A percentile compares a stretch with the other conserved stretches of the same genome.
Evolutionary conservation across 495 filamentous ascomycete species (phyloP).

Genomic region (Aspergillus baeticus): DNA sequence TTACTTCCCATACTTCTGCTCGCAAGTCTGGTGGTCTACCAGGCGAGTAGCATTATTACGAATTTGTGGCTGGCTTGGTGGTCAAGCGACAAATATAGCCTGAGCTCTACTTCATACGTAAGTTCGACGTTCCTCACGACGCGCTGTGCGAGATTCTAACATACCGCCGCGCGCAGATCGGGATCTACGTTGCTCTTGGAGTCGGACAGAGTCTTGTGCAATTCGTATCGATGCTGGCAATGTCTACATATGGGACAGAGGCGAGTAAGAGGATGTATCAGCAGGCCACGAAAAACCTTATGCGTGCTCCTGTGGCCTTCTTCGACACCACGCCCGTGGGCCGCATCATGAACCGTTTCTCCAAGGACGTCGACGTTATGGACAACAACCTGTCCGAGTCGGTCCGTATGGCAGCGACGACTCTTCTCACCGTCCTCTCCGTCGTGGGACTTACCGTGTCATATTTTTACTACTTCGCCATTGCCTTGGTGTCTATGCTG

Average conservation of each 20-base stretch:
- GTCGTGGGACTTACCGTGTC: constrained; percentile 77
- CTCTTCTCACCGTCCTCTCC: not conserved
- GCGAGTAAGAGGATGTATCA: constrained; percentile 76
- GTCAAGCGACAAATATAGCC: constrained; percentile 73
- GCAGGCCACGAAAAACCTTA: constrained; percentile 51
- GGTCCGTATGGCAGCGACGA: not conserved
- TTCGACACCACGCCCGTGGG: constrained; percentile 97
- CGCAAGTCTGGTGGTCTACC: constrained; percentile 68
- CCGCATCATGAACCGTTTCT: constrained; percentile 95
- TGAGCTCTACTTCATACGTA: constrained; percentile 30
- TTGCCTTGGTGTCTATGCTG: not conserved
- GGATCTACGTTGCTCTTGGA: constrained; percentile 60
- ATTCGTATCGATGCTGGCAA: constrained; percentile 82
- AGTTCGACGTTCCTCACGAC: not conserved
- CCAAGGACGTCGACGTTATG: constrained; percentile 50
- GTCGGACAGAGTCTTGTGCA: constrained; percentile 73
- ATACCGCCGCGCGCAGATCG: not conserved
- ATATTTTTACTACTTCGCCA: constrained; percentile 78
- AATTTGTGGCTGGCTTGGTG: constrained; percentile 91
- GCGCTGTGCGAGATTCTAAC: too few relatives aligned
- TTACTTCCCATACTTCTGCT: constrained; percentile 61
- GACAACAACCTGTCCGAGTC: not conserved
- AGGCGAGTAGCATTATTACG: constrained; percentile 76
- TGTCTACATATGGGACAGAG: constrained; percentile 79
- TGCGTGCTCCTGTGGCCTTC: constrained; percentile 97